phyloP scores from a whole-genome alignment of 192 early-diverging fungal genomes.

The Phlyctochytrium arcticum region DNA sequence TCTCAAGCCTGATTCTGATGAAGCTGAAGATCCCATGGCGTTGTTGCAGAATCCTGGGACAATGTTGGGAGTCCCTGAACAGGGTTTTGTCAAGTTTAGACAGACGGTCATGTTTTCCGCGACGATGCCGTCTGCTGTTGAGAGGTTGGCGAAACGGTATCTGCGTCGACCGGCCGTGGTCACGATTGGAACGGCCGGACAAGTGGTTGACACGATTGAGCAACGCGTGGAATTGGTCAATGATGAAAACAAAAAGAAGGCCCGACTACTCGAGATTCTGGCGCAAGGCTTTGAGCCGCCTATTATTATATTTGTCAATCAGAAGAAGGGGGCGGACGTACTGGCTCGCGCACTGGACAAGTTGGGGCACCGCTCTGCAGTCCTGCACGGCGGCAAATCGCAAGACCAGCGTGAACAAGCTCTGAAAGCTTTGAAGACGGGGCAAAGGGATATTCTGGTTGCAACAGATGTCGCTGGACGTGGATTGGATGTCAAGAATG shows the following conservation, averaged over 20 bases:
- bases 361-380: constrained; percentile 68
- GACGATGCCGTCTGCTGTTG: constrained; percentile 94
- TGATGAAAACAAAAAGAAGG: constrained; percentile 80
- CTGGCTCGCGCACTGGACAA: constrained; percentile 74
- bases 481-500: constrained; percentile 98
- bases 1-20: constrained; percentile 77
- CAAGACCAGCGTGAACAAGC: constrained; percentile 95
- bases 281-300: constrained; percentile 67
- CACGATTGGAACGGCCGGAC: constrained; percentile 93
- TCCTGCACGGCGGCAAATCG: constrained; percentile 92
- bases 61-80: too few relatives aligned
- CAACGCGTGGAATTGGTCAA: constrained; percentile 91
- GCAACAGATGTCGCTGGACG: constrained; percentile 99
- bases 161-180: constrained; percentile 87
- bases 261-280: constrained; percentile 74
- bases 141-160: constrained; percentile 91
- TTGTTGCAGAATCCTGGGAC: constrained; percentile 22
- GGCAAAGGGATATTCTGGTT: constrained; percentile 82
- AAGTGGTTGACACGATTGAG: constrained; percentile 94
- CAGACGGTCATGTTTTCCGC: constrained; percentile 99
- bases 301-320: constrained; percentile 97
- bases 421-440: constrained; percentile 74
- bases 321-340: constrained; percentile 88
- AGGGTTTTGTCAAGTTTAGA: constrained; percentile 64
- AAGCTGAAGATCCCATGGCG: constrained; percentile 55